phyloP scores from a whole-genome alignment of 352 stramenopile genomes.

The Globisporangium polare region DNA sequence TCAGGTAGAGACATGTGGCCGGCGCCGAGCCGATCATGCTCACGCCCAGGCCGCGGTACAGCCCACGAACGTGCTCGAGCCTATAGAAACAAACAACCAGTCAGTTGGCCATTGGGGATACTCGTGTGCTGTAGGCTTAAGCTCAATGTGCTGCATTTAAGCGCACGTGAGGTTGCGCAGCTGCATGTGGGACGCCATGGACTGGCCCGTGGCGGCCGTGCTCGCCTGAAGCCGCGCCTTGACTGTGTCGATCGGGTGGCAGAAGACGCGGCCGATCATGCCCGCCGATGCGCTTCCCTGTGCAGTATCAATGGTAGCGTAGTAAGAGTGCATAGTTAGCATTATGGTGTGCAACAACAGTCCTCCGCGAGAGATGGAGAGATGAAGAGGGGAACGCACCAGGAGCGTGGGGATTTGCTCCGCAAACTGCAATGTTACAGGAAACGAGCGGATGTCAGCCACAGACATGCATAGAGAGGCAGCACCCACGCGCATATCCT shows the following conservation, averaged over 20 bases:
- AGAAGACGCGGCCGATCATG: constrained; percentile 83
- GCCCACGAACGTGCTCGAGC: constrained; percentile 55
- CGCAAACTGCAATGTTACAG: constrained; percentile 16
- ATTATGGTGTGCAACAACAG: too few relatives aligned
- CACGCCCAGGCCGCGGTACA: constrained; percentile 95
- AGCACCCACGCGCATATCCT: neutral
- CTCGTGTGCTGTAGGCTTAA: neutral
- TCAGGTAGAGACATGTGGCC: constrained; percentile 96
- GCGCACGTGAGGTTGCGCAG: constrained; percentile 40
- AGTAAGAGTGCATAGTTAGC: too few relatives aligned
- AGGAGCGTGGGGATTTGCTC: constrained; percentile 60
- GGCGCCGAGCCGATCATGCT: constrained; percentile 94
- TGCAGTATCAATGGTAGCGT: constrained; percentile 2
- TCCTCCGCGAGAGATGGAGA: too few relatives aligned
- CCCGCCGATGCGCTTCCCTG: constrained; percentile 80
- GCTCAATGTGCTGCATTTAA: neutral
- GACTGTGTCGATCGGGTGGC: constrained; percentile 91
- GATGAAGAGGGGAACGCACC: constrained; percentile 26
- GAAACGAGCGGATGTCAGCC: neutral
- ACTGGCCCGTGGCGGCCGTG: constrained; percentile 25
- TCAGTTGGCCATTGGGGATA: too few relatives aligned
- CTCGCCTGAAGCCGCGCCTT: constrained; percentile 83
- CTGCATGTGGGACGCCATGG: constrained; percentile 41
- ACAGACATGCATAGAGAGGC: neutral
- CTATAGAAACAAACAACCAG: constrained; percentile 10